Conservation (phyloP, 768 basidiomycete species). For the Lactarius indigo region DNA sequence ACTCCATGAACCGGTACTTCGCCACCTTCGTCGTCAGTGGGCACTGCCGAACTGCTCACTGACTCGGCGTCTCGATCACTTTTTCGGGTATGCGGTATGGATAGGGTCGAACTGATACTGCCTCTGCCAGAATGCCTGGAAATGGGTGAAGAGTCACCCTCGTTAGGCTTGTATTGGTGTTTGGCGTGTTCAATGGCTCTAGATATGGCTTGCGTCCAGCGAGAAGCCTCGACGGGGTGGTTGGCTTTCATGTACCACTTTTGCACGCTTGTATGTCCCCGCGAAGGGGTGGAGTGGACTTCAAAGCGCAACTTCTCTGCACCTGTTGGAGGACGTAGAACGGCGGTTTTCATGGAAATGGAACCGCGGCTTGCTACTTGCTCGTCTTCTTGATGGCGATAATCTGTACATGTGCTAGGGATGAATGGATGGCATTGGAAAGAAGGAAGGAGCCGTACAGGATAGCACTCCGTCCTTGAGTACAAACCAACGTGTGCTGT, state of each 20-base stretch:
- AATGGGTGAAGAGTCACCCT: conserved; percentile 42
- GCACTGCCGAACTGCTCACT: conserved; percentile 27
- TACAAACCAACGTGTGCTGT: conserved; percentile 89
- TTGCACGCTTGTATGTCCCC: conserved; percentile 47
- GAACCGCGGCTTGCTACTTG: conserved; percentile 79
- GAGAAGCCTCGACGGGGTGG: conserved; percentile 83
- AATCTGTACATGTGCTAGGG: conserved; percentile 43
- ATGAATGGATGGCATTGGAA: neutral
- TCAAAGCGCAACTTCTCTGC: conserved; percentile 76
- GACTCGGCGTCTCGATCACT: conserved; percentile 23
- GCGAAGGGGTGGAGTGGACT: conserved; percentile 58
- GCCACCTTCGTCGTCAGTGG: conserved; percentile 28
- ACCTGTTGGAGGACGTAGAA: conserved; percentile 49
- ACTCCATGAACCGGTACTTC: conserved; percentile 1
- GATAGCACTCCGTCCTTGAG: conserved; percentile 82
- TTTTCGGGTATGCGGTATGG: conserved; percentile 13
- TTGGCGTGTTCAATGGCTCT: conserved; percentile 71
- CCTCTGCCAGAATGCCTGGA: conserved; percentile 22
- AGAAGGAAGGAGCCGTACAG: conserved; percentile 46
- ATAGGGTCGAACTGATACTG: conserved; percentile 12
- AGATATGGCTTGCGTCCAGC: conserved; percentile 78
- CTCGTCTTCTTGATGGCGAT: conserved; percentile 89
- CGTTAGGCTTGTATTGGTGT: conserved; percentile 36
- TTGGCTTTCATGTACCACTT: conserved; percentile 84
- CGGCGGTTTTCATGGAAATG: conserved; percentile 80